These are phyloP conservation scores for Phyllostachys edulis DNA, from an alignment of 176 grass and related monocot species.

Conservation along the genomic window DNA sequence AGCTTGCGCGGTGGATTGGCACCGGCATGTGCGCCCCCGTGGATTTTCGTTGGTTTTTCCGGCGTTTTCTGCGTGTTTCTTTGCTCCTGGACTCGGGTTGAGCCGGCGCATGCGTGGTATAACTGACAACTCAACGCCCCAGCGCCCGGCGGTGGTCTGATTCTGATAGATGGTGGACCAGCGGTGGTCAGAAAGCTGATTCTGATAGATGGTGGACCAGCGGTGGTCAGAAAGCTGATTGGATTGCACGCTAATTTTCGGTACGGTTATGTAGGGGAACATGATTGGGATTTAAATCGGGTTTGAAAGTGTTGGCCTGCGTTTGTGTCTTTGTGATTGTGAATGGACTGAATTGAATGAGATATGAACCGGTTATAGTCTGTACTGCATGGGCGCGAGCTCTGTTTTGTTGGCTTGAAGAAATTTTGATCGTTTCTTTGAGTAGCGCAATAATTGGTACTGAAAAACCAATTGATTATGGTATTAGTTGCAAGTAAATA, in stretches of 20 bases:
- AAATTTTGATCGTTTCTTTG: neutral
- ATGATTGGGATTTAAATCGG: neutral
- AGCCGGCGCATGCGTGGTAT: neutral
- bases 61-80: neutral
- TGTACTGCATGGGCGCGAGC: neutral
- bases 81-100: neutral
- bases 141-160: conserved; percentile 28
- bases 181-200: conserved; percentile 19
- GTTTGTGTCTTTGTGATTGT: neutral
- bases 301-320: neutral
- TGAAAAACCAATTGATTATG: neutral
- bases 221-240: conserved; percentile 9
- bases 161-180: neutral
- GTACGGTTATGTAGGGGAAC: neutral
- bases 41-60: conserved; percentile 4
- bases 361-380: neutral
- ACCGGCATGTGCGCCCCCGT: conserved; percentile 6
- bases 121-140: neutral
- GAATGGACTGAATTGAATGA: neutral
- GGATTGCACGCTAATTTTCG: neutral
- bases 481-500: neutral
- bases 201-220: neutral
- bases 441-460: neutral
- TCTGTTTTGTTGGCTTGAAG: neutral
- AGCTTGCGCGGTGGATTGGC: neutral